phyloP scores from a whole-genome alignment of 164 flowering plant genomes.

The Annona cherimola region DNA sequence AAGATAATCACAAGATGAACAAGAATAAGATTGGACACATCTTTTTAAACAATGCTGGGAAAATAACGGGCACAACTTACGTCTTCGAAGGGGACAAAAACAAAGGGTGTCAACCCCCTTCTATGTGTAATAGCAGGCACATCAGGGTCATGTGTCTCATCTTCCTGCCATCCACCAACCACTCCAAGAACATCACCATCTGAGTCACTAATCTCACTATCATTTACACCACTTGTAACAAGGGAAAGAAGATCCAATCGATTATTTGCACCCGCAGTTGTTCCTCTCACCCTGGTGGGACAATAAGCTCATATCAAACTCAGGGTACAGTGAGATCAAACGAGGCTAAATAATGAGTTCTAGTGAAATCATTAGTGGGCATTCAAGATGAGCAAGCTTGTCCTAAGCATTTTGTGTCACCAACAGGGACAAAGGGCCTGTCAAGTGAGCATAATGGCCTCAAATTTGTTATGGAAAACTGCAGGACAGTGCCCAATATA shows the following conservation, averaged over 20 bases:
- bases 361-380: no score
- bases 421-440: neutral
- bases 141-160: conserved; percentile 92
- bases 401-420: no score
- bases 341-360: neutral
- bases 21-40: neutral
- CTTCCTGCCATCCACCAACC: conserved; percentile 80
- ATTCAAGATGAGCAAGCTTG: no score
- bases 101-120: conserved; percentile 80
- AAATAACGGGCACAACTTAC: conserved; percentile 21
- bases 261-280: conserved; percentile 80
- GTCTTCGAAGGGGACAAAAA: conserved; percentile 93
- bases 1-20: neutral
- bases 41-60: neutral
- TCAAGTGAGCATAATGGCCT: neutral
- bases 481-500: neutral
- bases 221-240: conserved; percentile 78
- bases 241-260: conserved; percentile 83
- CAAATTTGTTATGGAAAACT: neutral
- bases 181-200: conserved; percentile 72
- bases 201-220: conserved; percentile 38
- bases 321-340: neutral
- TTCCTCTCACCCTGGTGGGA: conserved; percentile 76
- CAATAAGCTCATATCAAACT: conserved; percentile 2
- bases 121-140: conserved; percentile 89